phyloP scores from a whole-genome alignment of 345 rosid genomes.

The Brassica carinata region DNA sequence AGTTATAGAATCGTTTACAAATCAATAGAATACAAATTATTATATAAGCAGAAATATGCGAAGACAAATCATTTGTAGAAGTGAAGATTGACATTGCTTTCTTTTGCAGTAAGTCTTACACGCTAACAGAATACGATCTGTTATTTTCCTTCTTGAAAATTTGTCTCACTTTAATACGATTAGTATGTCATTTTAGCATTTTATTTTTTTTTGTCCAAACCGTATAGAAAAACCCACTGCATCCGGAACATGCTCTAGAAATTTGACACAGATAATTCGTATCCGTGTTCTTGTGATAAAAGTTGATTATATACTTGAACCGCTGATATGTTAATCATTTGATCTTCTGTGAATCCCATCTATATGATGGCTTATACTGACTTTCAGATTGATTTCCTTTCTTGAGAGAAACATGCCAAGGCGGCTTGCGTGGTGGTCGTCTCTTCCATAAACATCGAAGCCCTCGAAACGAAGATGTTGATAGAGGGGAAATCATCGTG shows the following conservation, averaged over 20 bases:
- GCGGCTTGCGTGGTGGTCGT: not conserved
- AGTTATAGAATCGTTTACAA: not conserved
- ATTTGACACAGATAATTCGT: not conserved
- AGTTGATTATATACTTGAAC: too few species aligned
- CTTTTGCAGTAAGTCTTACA: not conserved
- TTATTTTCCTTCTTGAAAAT: not conserved
- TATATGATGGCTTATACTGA: not conserved
- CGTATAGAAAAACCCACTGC: not conserved
- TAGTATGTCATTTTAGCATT: not conserved
- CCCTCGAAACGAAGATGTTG: not conserved
- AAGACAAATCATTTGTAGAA: not conserved
- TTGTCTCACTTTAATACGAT: not conserved
- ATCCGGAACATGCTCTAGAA: not conserved
- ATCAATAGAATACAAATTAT: not conserved
- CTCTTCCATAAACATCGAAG: not conserved
- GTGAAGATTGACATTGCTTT: not conserved
- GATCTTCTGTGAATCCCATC: not conserved
- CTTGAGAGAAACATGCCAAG: not conserved
- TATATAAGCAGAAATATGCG: not conserved
- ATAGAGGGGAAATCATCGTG: not conserved
- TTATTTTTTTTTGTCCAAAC: not conserved
- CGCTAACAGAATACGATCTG: not conserved
- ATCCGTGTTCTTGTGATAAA: too few species aligned
- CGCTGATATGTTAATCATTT: too few species aligned
- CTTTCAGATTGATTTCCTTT: too few species aligned